A percentile compares a stretch with the other conserved stretches of the same genome.
phyloP scores from a whole-genome alignment of 257 asterid genomes.

The Nicotiana tabacum region DNA sequence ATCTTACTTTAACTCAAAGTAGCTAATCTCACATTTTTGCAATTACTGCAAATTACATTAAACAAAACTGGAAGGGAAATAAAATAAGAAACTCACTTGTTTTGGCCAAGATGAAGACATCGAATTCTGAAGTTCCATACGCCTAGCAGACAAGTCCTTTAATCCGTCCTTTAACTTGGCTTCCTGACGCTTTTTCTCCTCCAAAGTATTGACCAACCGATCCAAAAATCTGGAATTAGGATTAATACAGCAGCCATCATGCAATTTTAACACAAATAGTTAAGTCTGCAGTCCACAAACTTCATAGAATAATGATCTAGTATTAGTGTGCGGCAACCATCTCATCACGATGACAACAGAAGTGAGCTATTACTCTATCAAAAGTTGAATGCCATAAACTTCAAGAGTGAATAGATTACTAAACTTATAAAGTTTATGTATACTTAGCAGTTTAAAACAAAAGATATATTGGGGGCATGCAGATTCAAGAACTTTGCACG shows the following conservation, averaged over 20 bases:
- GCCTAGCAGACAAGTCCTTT: conserved; percentile 65
- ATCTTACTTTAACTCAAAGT: background rate
- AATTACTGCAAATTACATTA: background rate
- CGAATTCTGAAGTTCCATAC: conserved; percentile 91
- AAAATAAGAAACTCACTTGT: conserved; percentile 53
- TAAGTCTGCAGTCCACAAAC: background rate
- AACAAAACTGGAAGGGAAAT: background rate
- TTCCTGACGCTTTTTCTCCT: conserved; percentile 91
- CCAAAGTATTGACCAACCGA: conserved; percentile 77
- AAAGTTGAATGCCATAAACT: background rate
- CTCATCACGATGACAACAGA: background rate
- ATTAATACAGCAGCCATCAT: conserved; percentile 9
- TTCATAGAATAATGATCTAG: background rate
- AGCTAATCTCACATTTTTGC: background rate
- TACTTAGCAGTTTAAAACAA: background rate
- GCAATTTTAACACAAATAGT: conserved; percentile 1
- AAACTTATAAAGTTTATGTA: background rate
- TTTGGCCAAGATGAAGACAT: conserved; percentile 94
- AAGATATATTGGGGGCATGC: background rate
- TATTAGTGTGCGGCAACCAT: background rate
- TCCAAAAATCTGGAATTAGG: conserved; percentile 72
- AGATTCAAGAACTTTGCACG: conserved; percentile 5
- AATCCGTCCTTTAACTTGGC: conserved; percentile 73
- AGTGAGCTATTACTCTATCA: background rate
- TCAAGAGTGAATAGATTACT: background rate